phyloP scores from a whole-genome alignment of 768 basidiomycete genomes.

The Rhodotorula toruloides region DNA sequence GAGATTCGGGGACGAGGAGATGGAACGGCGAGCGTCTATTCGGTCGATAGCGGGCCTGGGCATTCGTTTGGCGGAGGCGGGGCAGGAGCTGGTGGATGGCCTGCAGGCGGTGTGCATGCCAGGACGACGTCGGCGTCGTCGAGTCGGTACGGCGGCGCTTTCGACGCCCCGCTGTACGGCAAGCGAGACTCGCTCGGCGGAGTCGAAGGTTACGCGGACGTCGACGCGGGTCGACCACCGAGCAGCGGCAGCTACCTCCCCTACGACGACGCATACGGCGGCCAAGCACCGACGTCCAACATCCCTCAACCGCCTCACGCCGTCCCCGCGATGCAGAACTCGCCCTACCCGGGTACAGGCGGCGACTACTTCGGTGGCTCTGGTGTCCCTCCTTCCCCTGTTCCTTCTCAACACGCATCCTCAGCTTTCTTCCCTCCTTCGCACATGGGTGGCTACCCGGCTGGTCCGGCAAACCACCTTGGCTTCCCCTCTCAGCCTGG shows the following conservation, averaged over 20 bases:
- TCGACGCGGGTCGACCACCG: constrained; percentile 2
- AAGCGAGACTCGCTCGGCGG: constrained; percentile 1
- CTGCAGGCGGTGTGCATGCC: background rate
- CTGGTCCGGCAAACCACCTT: background rate
- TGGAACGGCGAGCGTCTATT: constrained; percentile 35
- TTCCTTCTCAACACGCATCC: no score
- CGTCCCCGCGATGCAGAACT: background rate
- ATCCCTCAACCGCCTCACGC: background rate
- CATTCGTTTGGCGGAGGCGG: background rate
- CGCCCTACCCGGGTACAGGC: background rate
- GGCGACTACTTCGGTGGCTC: background rate
- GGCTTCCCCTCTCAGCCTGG: background rate
- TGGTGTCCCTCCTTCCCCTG: background rate
- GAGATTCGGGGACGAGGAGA: constrained; percentile 22
- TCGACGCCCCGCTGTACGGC: background rate
- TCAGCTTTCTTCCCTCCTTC: background rate
- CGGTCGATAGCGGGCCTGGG: constrained; percentile 18
- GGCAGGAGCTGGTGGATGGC: background rate
- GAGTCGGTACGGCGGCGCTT: background rate
- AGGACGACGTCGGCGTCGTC: background rate
- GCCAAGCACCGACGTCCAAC: background rate
- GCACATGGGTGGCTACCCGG: background rate
- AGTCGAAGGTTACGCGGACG: constrained; percentile 14
- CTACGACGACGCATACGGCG: constrained; percentile 30
- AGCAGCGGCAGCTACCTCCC: constrained; percentile 24